Conservation (phyloP, 2,329 filamentous ascomycete species). For the Trichophyton simii region DNA sequence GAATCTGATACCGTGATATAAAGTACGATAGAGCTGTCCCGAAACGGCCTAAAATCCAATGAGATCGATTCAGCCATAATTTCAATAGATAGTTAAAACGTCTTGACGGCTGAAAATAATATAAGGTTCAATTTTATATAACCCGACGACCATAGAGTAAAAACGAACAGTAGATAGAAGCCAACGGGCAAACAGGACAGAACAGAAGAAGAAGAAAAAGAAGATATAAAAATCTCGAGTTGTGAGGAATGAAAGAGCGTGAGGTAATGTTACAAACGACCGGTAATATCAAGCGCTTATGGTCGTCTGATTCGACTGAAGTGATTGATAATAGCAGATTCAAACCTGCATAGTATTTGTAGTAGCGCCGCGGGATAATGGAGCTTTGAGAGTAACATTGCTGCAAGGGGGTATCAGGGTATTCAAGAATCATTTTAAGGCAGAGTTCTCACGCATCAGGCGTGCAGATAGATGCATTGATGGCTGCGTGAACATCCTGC, state of each 20-base stretch:
- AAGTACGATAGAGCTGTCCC: neutral
- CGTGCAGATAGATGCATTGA: slow-evolving; percentile 11
- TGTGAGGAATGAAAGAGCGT: neutral
- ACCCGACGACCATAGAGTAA: neutral
- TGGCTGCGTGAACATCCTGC: slow-evolving; percentile 22
- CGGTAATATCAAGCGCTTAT: neutral
- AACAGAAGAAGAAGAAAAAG: neutral
- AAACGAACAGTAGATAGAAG: neutral
- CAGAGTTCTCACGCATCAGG: neutral
- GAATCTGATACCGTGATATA: neutral
- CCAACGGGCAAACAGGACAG: neutral
- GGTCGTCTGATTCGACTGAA: no score
- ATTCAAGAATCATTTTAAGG: no score
- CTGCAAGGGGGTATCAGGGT: no score
- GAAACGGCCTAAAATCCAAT: no score
- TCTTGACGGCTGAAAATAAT: no score
- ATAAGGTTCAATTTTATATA: neutral
- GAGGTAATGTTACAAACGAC: neutral
- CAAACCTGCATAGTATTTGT: no score
- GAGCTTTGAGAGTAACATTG: no score
- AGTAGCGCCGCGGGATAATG: no score
- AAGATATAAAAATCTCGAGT: neutral
- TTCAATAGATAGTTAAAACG: no score
- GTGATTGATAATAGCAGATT: no score
- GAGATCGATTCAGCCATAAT: no score